These are phyloP conservation scores for Cicer bijugum DNA, from an alignment of 306 rosid species.

Conservation along the genomic window DNA sequence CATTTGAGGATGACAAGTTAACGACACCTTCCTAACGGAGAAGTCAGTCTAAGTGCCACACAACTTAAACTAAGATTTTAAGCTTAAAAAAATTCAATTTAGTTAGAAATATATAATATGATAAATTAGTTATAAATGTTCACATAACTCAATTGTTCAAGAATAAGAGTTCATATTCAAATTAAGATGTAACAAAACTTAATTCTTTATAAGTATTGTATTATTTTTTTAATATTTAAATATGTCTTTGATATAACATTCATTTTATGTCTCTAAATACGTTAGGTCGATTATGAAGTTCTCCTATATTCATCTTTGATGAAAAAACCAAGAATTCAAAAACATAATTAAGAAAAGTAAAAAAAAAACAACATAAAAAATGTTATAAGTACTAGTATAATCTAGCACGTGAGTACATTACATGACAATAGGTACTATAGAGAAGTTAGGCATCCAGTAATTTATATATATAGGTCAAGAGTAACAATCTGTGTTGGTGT, in stretches of 20 bases:
- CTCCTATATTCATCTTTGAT: not conserved
- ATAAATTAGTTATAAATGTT: too few species aligned
- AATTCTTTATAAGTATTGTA: too few species aligned
- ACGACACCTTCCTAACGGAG: not conserved
- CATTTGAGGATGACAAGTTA: conserved; percentile 7
- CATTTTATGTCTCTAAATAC: too few species aligned
- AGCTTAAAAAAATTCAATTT: too few species aligned
- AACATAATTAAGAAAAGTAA: not conserved
- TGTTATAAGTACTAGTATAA: not conserved
- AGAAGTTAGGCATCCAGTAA: conserved; percentile 25
- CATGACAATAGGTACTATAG: conserved; percentile 1
- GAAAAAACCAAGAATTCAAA: not conserved
- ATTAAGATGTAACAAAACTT: too few species aligned
- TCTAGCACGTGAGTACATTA: conserved; percentile 20
- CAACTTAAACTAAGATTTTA: too few species aligned
- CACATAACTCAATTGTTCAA: too few species aligned
- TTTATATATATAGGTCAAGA: conserved; percentile 61
- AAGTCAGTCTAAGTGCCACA: too few species aligned
- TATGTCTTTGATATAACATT: too few species aligned
- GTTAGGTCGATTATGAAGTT: not conserved
- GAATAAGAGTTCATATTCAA: too few species aligned
- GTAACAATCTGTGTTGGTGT: conserved; percentile 82
- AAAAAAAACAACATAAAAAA: not conserved
- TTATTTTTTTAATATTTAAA: too few species aligned
- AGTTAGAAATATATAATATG: too few species aligned